These are phyloP conservation scores for Sclerospora graminicola DNA, from an alignment of 352 stramenopile species.

Conservation along the genomic window DNA sequence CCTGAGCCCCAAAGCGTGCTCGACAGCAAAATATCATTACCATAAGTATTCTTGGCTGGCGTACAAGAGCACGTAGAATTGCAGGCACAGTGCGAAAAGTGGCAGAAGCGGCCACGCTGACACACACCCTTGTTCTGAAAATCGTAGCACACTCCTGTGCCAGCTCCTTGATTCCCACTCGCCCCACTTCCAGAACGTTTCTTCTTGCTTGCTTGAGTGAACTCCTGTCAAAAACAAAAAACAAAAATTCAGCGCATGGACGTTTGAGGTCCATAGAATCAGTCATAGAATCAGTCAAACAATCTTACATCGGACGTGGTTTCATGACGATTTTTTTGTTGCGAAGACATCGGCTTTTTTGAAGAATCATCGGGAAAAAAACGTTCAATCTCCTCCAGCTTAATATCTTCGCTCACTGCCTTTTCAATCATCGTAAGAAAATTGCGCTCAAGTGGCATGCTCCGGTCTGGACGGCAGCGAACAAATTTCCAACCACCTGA, in stretches of 20 bases:
- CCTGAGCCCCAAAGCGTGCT: background rate
- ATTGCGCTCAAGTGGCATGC: conserved; percentile 50
- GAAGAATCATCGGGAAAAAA: conserved; percentile 58
- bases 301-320: conserved; percentile 31
- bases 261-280: no score
- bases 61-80: conserved; percentile 82
- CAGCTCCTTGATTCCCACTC: conserved; percentile 25
- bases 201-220: conserved; percentile 47
- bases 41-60: conserved; percentile 74
- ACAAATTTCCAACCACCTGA: conserved; percentile 71
- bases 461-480: conserved; percentile 49
- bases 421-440: conserved; percentile 59
- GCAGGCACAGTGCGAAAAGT: conserved; percentile 83
- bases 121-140: conserved; percentile 86
- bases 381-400: conserved; percentile 72
- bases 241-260: no score
- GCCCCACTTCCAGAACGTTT: conserved; percentile 32
- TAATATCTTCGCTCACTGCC: conserved; percentile 61
- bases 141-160: conserved; percentile 80
- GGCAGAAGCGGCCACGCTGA: conserved; percentile 71
- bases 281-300: no score
- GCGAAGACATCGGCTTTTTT: conserved; percentile 36
- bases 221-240: conserved; percentile 31
- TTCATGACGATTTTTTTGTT: conserved; percentile 33
- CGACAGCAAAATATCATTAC: conserved; percentile 17